Evolutionary conservation across 2,329 filamentous ascomycete species (phyloP).

Genomic region (Colletotrichum paranaense): DNA sequence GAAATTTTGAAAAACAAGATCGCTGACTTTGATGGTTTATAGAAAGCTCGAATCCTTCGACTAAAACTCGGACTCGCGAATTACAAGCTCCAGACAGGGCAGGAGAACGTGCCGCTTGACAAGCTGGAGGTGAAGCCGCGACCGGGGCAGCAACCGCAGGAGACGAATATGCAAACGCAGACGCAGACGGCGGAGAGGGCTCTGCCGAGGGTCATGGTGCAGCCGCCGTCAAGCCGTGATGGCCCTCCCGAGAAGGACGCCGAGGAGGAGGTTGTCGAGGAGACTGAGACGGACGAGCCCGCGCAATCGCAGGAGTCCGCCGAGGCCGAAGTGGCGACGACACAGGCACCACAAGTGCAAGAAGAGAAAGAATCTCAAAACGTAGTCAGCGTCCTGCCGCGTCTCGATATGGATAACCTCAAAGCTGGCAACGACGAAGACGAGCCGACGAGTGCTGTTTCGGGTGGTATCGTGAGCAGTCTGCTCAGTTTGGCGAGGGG

Average conservation of each 20-base stretch:
- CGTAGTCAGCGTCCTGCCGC: slow-evolving; percentile 22
- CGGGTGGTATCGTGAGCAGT: slow-evolving; percentile 63
- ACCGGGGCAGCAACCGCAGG: slow-evolving; percentile 31
- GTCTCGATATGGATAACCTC: slow-evolving; percentile 15
- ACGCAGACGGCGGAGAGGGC: slow-evolving; percentile 16
- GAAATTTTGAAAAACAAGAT: too few relatives aligned
- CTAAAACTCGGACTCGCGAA: slow-evolving; percentile 77
- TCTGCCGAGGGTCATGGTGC: slow-evolving; percentile 34
- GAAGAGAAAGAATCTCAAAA: slow-evolving; percentile 32
- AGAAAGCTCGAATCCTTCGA: slow-evolving; percentile 74
- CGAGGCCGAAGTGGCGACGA: slow-evolving; percentile 22
- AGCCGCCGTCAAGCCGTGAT: slow-evolving; percentile 38
- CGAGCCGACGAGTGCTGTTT: slow-evolving; percentile 55
- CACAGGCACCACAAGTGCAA: slow-evolving; percentile 10
- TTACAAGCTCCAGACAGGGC: slow-evolving; percentile 81
- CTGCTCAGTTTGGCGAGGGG: slow-evolving; percentile 58
- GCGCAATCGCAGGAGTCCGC: slow-evolving; percentile 11
- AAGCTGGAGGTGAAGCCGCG: slow-evolving; percentile 61
- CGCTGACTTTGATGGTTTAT: too few relatives aligned
- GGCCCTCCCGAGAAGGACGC: slow-evolving; percentile 29
- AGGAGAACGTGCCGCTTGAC: slow-evolving; percentile 73
- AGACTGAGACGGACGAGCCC: slow-evolving; percentile 18
- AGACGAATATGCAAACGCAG: not conserved
- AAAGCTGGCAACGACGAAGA: slow-evolving; percentile 43
- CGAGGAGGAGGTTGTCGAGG: slow-evolving; percentile 36